Conservation (phyloP, 305 asterid species). For the Fraxinus sp. region DNA sequence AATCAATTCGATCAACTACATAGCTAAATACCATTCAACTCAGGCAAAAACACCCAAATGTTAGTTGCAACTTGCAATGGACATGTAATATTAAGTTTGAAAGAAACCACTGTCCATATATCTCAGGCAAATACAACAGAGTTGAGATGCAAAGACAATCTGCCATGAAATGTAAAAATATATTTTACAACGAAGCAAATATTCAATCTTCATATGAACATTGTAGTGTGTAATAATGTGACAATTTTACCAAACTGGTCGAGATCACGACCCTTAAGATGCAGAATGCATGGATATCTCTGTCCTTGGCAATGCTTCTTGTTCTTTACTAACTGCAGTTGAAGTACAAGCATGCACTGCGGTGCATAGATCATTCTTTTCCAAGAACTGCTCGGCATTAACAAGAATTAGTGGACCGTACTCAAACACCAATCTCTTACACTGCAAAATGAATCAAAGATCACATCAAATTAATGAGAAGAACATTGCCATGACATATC, state of each 20-base stretch:
- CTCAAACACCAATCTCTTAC: constrained; percentile 46
- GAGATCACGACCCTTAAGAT: neutral
- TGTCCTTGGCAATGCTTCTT: neutral
- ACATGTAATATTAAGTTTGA: neutral
- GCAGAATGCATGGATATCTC: neutral
- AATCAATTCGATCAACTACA: neutral
- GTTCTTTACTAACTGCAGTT: neutral
- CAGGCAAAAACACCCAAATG: neutral
- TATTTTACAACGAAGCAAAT: neutral
- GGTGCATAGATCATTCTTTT: constrained; percentile 39
- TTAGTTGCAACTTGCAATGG: neutral
- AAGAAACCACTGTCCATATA: neutral
- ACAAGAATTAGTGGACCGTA: constrained; percentile 42
- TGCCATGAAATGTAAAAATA: neutral
- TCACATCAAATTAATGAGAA: neutral
- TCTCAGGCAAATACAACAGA: neutral
- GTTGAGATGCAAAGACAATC: neutral
- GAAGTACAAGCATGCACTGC: constrained; percentile 22
- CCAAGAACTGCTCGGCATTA: constrained; percentile 43
- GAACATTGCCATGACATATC: neutral
- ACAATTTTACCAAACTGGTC: neutral
- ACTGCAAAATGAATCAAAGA: constrained; percentile 28
- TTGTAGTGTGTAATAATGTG: neutral
- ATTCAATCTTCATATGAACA: neutral
- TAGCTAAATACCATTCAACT: neutral